A percentile compares a stretch with the other conserved stretches of the same genome.
phyloP scores from a whole-genome alignment of 2,329 filamentous ascomycete genomes.

The Colletotrichum tropicale region DNA sequence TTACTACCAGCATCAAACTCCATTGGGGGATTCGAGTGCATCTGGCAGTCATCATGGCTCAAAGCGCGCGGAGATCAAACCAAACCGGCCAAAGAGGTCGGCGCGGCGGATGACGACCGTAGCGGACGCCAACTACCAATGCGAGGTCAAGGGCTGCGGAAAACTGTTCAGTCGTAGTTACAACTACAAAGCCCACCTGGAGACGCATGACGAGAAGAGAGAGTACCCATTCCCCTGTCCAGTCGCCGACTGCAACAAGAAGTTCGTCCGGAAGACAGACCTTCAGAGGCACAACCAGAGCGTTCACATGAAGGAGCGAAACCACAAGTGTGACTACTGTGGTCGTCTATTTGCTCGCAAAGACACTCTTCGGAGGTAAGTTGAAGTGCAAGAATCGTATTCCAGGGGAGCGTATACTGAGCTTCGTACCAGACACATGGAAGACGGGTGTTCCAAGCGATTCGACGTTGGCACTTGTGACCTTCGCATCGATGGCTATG shows the following conservation, averaged over 20 bases:
- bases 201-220: conserved; percentile 78
- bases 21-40: conserved; percentile 10
- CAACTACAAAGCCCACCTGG: conserved; percentile 86
- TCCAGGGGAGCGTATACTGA: neutral
- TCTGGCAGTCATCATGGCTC: conserved; percentile 28
- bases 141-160: conserved; percentile 71
- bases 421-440: conserved; percentile 67
- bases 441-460: conserved; percentile 75
- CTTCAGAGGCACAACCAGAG: conserved; percentile 66
- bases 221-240: conserved; percentile 74
- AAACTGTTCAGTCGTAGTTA: conserved; percentile 83
- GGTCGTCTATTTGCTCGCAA: conserved; percentile 76
- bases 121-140: conserved; percentile 75
- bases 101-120: conserved; percentile 63
- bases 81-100: conserved; percentile 36
- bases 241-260: conserved; percentile 69
- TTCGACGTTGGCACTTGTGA: conserved; percentile 62
- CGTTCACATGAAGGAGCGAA: conserved; percentile 76
- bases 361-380: conserved; percentile 81
- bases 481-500: conserved; percentile 39
- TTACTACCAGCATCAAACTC: conserved; percentile 2
- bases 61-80: conserved; percentile 8
- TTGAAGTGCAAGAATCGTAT: neutral
- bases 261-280: conserved; percentile 85
- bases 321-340: conserved; percentile 74